Conservation (phyloP, 148 eudicot genomes). For the Polygonum maritimum region DNA sequence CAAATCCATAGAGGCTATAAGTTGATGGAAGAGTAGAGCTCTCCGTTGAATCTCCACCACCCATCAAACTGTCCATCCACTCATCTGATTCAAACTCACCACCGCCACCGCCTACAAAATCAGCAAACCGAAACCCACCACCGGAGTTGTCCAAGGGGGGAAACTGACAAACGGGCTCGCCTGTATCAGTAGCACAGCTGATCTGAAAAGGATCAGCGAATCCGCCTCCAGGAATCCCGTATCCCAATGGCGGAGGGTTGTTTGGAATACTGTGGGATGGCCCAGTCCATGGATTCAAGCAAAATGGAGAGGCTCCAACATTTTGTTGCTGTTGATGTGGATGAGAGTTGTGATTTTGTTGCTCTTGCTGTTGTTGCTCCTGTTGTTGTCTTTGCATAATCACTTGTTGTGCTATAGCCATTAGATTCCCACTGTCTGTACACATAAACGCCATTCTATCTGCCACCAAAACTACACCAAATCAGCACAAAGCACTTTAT, state of each 20-base stretch:
- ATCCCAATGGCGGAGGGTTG: conserved; percentile 19
- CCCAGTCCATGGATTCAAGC: conserved; percentile 33
- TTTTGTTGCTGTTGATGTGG: conserved; percentile 22
- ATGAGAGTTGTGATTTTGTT: conserved; percentile 18
- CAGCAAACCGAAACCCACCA: conserved; percentile 39
- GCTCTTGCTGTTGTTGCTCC: conserved; percentile 42
- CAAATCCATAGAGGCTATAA: conserved; percentile 23
- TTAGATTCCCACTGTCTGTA: conserved; percentile 87
- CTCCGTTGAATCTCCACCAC: conserved; percentile 29
- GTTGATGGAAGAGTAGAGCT: conserved; percentile 32
- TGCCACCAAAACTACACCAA: conserved; percentile 8
- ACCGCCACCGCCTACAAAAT: conserved; percentile 27
- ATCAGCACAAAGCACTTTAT: background rate
- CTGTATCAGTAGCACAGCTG: conserved; percentile 19
- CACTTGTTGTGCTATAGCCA: conserved; percentile 95
- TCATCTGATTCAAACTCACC: conserved; percentile 78
- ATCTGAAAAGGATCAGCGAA: conserved; percentile 54
- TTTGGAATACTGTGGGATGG: conserved; percentile 17
- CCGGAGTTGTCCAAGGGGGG: conserved; percentile 36
- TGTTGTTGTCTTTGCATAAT: conserved; percentile 77
- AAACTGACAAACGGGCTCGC: conserved; percentile 41
- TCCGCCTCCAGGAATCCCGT: conserved; percentile 17
- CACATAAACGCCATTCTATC: conserved; percentile 84
- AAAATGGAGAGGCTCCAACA: conserved; percentile 29
- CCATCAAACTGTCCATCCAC: conserved; percentile 88